phyloP scores from a whole-genome alignment of 2,329 filamentous ascomycete genomes.

The Fusarium paranaense region DNA sequence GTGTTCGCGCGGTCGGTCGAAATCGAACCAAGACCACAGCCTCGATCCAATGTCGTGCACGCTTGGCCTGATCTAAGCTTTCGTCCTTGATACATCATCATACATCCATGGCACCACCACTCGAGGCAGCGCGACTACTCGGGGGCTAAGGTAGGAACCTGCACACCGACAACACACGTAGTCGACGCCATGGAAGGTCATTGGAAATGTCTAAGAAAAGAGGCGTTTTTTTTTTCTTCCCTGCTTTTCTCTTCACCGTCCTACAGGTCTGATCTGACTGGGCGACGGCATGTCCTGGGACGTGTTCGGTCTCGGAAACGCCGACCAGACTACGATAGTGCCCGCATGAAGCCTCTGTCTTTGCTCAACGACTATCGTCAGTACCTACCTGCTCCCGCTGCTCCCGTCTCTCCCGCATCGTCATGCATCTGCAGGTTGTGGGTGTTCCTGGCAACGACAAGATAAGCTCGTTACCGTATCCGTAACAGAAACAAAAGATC shows the following conservation, averaged over 20 bases:
- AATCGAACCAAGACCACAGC: constrained; percentile 25
- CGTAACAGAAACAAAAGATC: constrained; percentile 42
- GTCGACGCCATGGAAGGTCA: constrained; percentile 34
- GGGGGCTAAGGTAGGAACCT: constrained; percentile 40
- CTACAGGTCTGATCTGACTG: constrained; percentile 4
- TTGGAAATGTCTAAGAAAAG: constrained; percentile 30
- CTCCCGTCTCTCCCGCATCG: constrained; percentile 3
- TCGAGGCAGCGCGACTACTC: constrained; percentile 30
- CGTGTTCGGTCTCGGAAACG: constrained; percentile 31
- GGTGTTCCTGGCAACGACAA: constrained; percentile 29
- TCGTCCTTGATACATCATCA: constrained; percentile 28
- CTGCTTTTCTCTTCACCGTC: constrained; percentile 14
- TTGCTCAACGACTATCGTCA: not conserved
- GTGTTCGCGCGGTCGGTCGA: not conserved
- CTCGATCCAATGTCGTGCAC: constrained; percentile 25
- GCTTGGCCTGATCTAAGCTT: constrained; percentile 34
- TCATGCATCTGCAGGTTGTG: constrained; percentile 23
- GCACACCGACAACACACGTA: constrained; percentile 27
- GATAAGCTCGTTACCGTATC: constrained; percentile 43
- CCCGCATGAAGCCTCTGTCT: constrained; percentile 1
- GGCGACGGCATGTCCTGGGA: constrained; percentile 7
- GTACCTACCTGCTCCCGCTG: constrained; percentile 11
- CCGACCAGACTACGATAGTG: constrained; percentile 35
- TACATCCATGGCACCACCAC: constrained; percentile 29
- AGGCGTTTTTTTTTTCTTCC: constrained; percentile 24